Evolutionary conservation across 2,329 filamentous ascomycete species (phyloP), one percentile per base, ranked within the genome.

Genomic region (Tolypocladium cylindrosporum): DNA sequence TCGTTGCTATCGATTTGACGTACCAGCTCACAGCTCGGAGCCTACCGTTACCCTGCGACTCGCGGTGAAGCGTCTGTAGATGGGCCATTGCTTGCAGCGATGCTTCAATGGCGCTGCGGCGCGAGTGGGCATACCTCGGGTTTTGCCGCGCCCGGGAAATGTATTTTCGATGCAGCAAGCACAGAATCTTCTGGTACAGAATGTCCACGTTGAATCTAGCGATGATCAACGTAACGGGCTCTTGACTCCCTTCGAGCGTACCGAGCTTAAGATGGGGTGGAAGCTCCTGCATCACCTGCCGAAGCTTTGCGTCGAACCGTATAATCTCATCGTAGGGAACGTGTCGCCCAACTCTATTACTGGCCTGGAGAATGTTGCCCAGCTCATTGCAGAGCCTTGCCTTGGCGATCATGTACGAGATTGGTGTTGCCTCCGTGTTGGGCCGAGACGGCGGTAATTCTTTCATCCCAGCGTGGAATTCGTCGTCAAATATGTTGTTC

Each of bases 111-210:
- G 91, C 94, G 27, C 86, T 88, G 45, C 87, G 85, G 37, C 93
- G 84, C 3, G 91, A 96, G 67, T 94, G 90, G 10, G 86, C 83
- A 67, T 96, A 97, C 10, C 91, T 83, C 11, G 88, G 78, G 65
- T 93, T 94, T 59, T 89, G 83, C 54, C 89, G 80, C 6, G 91
- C 89, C 59, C 86, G 83, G n/a, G 83, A 79, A 59, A 96, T 81
- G 70, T 94, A 97, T 62, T 91, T 91, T 55, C 91, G 83, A 71
- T 99, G 94, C 43, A 99, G 81, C 27, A 96, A 83, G 66, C 91
- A 95, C 65, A 96, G 81, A 21, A 91, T 89, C 74, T 96, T 96
- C 62, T 95, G 86, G 68, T 91, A 96, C 6, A 97, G 75, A 55
- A 94, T 87, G 61, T 94, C 90, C 39, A 97, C 76, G 58, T 88